Evolutionary conservation across 345 rosid species (phyloP).

Genomic region (Durio zibethinus): DNA sequence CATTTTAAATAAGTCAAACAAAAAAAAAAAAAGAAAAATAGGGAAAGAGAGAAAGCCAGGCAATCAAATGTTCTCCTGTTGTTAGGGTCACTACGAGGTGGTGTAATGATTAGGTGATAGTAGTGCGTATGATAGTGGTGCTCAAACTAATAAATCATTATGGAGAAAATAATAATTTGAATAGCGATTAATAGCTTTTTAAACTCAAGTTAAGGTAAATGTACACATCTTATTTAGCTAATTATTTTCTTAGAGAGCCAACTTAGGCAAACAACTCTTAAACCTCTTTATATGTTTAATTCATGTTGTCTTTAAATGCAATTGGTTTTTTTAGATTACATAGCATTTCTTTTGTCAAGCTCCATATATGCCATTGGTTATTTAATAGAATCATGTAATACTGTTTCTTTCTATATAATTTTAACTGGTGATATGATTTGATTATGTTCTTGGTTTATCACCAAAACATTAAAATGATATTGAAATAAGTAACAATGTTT

Average conservation of each 20-base stretch:
- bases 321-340: background rate
- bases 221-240: background rate
- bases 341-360: background rate
- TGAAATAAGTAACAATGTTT: background rate
- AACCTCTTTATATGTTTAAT: background rate
- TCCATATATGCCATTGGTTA: background rate
- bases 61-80: too few relatives aligned
- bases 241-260: background rate
- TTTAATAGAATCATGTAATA: background rate
- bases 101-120: too few relatives aligned
- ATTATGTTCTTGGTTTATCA: background rate
- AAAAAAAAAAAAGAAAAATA: too few relatives aligned
- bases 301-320: background rate
- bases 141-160: constrained; percentile 34
- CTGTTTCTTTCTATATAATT: background rate
- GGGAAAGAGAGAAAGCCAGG: too few relatives aligned
- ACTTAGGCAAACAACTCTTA: background rate
- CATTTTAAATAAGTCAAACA: too few relatives aligned
- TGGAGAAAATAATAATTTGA: constrained; percentile 45
- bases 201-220: constrained; percentile 17
- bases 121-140: constrained; percentile 65
- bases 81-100: too few relatives aligned
- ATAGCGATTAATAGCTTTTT: constrained; percentile 31
- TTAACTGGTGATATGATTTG: background rate
- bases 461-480: background rate